Evolutionary conservation across 306 rosid species (phyloP), one percentile per base, ranked within the genome.

Genomic region (Lotus japonicus): DNA sequence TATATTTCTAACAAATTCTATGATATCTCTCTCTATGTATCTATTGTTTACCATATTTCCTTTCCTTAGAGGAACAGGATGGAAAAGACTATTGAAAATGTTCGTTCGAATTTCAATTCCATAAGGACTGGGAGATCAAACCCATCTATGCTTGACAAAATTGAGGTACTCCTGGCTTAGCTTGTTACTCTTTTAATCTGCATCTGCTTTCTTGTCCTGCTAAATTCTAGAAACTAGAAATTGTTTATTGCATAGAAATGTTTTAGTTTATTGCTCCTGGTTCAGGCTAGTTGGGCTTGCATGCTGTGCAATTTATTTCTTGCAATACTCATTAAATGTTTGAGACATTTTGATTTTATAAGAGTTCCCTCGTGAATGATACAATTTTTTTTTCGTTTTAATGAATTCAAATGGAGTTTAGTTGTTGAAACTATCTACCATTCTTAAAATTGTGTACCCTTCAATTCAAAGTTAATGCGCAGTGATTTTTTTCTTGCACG

Each of bases 61-160:
- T 26, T 71, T 66, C 23, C 68, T 64, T 79, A 90, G 99, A 91
- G 78, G 84, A 87, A 21, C 35, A 80, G 95, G 73, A 94, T 94
- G 99, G 97, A 88, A 58, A 94, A 82, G 81, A 87, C 95, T 72
- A 68, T 94, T 52, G 99, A 88, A 57, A 84, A 68, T 13, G 85
- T 90, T 49, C 80, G 88, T 39, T 57, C 89, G 57, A 88, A 80
- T 84, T 94, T 94, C 87, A 88, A 71, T 73, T 88, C 99, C 55
- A 77, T 94, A 60, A 84, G 99, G 84, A 88, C 99, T 0, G 99
- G 97, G 60, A 83, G 97, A 80, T 51, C 99, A 39, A 88, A 58
- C 77, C 97, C 97, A 0, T 76, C 96, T 12, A 90, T 90, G 90
- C 95, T 94, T 16, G 97, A 94, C 77, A 94, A 90, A 79, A 90